Evolutionary conservation across 2,329 filamentous ascomycete genomes (phyloP), one percentile per base, ranked within the genome.

Genomic region (Colletotrichum neosansevieriae): DNA sequence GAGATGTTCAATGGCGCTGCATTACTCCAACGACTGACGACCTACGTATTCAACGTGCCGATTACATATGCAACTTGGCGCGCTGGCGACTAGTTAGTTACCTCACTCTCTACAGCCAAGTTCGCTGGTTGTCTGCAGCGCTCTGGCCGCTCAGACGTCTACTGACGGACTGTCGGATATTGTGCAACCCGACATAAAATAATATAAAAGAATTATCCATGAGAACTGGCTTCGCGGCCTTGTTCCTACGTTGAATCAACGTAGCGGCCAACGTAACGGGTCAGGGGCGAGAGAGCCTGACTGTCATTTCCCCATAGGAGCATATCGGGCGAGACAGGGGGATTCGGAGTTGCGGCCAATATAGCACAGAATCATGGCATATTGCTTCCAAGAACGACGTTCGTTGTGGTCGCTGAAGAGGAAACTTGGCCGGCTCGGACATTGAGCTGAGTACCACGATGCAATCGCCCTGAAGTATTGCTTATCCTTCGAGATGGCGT

Each of bases 1-100:
- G 67, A 72, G 76, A 76, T 73, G 72, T 56, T 72, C 73, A 76
- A 75, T 74, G 74, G 72, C 72, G 73, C 72, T 73, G 70, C 74
- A 68, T 66, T 66, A 67, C 63, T 61, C 19, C 63, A 60, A 69
- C 59, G 64, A 67, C 53, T 59, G 56, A 59, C 29, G 29, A 29
- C 29, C 29, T 63, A n/a, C n/a, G n/a, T n/a, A 64, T 47, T 38
- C 59, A 67, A 63, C 58, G 58, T 78, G 71, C 72, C 74, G n/a
- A 75, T 75, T 73, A 75, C 74, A 76, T 77, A 71, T 70, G 70
- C 58, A 71, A 56, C 64, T n/a, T 68, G 50, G 57, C 64, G 58
- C 61, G 53, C 53, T 54, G 66, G 63, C 67, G 61, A 63, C 42
- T 36, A 61, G 62, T 51, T 44, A 58, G 62, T 51, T 44, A 58